Conservation (phyloP, 495 filamentous ascomycete genomes). For the Penicillium verhagenii region DNA sequence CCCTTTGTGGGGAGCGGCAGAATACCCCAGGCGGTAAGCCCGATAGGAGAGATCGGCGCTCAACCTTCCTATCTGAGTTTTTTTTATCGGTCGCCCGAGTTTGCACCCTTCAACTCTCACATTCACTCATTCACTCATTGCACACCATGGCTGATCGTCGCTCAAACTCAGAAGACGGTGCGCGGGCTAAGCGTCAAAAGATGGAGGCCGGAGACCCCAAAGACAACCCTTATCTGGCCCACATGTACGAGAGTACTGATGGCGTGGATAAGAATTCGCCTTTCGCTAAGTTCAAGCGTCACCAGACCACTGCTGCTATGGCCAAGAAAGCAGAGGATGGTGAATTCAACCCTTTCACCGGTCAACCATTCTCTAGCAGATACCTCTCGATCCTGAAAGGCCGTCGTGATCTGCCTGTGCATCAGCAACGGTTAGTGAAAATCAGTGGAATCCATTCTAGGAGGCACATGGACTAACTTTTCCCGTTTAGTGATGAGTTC, state of each 20-base stretch:
- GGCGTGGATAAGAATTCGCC: constrained; percentile 42
- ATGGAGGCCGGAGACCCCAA: constrained; percentile 54
- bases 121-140: constrained; percentile 8
- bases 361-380: constrained; percentile 66
- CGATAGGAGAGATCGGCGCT: constrained; percentile 33
- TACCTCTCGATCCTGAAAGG: constrained; percentile 88
- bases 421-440: constrained; percentile 71
- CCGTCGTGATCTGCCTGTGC: constrained; percentile 83
- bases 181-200: constrained; percentile 50
- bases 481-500: constrained; percentile 73
- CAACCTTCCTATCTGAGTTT: constrained; percentile 38
- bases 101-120: constrained; percentile 22
- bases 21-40: constrained; percentile 33
- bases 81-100: constrained; percentile 23
- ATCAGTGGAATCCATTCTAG: not conserved
- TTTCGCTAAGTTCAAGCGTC: constrained; percentile 68
- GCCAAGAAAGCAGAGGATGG: constrained; percentile 76
- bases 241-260: constrained; percentile 67
- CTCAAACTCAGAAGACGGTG: constrained; percentile 41
- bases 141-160: constrained; percentile 43
- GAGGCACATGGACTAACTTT: constrained; percentile 4
- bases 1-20: constrained; percentile 32
- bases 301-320: constrained; percentile 75
- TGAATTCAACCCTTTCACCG: constrained; percentile 82
- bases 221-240: constrained; percentile 85